phyloP scores from a whole-genome alignment of 768 basidiomycete species.

The Lentinula boryana region DNA sequence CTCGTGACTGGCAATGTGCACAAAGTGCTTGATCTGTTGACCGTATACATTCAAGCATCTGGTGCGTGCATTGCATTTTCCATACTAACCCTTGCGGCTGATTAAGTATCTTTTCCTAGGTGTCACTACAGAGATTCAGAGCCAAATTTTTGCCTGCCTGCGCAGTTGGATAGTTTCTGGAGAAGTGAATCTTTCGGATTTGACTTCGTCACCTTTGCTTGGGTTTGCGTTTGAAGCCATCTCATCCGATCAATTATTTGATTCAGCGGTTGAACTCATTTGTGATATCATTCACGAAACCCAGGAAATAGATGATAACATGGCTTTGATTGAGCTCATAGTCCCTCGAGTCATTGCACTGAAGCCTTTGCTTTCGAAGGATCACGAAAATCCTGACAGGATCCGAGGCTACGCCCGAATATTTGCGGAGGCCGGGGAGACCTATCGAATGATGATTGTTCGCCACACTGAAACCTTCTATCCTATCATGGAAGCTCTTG shows the following conservation, averaged over 20 bases:
- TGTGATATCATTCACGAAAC: slow-evolving; percentile 98
- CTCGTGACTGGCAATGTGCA: slow-evolving; percentile 65
- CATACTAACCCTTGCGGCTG: neutral
- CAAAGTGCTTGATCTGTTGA: slow-evolving; percentile 70
- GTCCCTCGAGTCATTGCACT: slow-evolving; percentile 82
- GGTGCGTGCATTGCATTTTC: slow-evolving; percentile 45
- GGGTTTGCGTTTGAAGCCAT: slow-evolving; percentile 80
- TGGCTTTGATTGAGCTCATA: slow-evolving; percentile 81
- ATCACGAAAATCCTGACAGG: slow-evolving; percentile 77
- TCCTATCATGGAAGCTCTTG: slow-evolving; percentile 92
- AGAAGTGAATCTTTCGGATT: slow-evolving; percentile 58
- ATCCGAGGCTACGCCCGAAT: slow-evolving; percentile 87
- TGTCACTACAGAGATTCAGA: slow-evolving; percentile 72
- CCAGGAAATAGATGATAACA: slow-evolving; percentile 93
- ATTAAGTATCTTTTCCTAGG: slow-evolving; percentile 40
- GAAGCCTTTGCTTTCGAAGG: slow-evolving; percentile 50
- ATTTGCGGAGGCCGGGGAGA: slow-evolving; percentile 97
- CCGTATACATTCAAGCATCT: slow-evolving; percentile 83
- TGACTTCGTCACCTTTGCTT: slow-evolving; percentile 78
- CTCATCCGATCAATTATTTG: slow-evolving; percentile 82
- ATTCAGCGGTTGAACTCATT: slow-evolving; percentile 84
- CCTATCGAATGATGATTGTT: slow-evolving; percentile 82
- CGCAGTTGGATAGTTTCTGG: slow-evolving; percentile 87
- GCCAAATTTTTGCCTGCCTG: slow-evolving; percentile 78
- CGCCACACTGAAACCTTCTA: slow-evolving; percentile 91